Evolutionary conservation across 1,284 basidiomycete genomes (phyloP).

Genomic region (Irpex lacteus): DNA sequence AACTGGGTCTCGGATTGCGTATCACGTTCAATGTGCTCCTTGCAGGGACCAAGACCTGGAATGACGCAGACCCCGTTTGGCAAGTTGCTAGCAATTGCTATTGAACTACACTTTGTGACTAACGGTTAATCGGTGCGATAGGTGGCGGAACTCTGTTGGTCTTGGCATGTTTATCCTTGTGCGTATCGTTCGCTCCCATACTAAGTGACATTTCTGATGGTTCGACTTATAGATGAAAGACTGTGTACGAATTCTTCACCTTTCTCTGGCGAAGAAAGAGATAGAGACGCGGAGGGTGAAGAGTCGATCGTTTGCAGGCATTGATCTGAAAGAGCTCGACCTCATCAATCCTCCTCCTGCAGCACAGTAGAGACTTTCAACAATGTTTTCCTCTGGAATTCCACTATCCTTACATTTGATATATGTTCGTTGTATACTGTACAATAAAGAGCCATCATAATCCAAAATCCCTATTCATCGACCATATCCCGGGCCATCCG

Average conservation of each 20-base stretch:
- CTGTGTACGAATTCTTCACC: conserved; percentile 58
- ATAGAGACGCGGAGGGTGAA: conserved; percentile 63
- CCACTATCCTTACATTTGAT: no score
- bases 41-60: conserved; percentile 58
- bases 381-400: no score
- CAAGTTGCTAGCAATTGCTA: conserved; percentile 24
- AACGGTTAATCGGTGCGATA: conserved; percentile 28
- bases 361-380: neutral
- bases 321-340: conserved; percentile 64
- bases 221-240: conserved; percentile 53
- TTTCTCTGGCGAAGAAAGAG: conserved; percentile 68
- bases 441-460: no score
- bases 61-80: conserved; percentile 72
- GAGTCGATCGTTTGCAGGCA: conserved; percentile 65
- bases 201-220: neutral
- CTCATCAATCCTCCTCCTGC: conserved; percentile 40
- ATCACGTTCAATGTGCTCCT: conserved; percentile 45
- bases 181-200: conserved; percentile 21
- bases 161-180: conserved; percentile 67
- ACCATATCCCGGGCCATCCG: no score
- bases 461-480: no score
- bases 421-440: no score
- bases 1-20: conserved; percentile 28
- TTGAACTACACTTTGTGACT: no score
- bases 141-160: conserved; percentile 74